Conservation (phyloP, 1,139 yeast species). For the Scheffersomyces illinoinensis region DNA sequence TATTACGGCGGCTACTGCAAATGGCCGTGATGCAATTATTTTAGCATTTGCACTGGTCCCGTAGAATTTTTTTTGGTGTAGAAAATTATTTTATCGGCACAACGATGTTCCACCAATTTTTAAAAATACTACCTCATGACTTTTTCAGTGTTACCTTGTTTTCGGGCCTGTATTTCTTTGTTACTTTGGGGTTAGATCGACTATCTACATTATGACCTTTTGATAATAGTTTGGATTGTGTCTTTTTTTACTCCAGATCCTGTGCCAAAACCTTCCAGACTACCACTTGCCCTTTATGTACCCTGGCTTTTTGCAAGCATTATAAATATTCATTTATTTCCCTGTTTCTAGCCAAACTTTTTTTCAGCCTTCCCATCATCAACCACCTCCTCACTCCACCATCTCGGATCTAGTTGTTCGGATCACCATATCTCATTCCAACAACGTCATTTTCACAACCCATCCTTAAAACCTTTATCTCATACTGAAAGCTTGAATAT, state of each 20-base stretch:
- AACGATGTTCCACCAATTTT: background rate
- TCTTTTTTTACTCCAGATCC: background rate
- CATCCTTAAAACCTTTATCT: background rate
- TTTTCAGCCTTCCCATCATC: background rate
- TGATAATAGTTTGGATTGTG: background rate
- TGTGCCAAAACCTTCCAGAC: background rate
- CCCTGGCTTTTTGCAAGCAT: background rate
- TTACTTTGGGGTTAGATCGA: background rate
- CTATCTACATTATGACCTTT: background rate
- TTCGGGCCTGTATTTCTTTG: background rate
- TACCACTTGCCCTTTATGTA: background rate
- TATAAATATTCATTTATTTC: background rate
- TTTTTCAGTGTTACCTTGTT: background rate
- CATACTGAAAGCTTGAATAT: background rate
- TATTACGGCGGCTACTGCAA: background rate
- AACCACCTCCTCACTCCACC: background rate
- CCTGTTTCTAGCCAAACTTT: background rate
- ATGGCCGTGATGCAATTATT: background rate
- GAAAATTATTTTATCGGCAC: background rate
- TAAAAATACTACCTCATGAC: background rate
- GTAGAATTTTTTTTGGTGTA: background rate
- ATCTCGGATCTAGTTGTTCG: background rate
- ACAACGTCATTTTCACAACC: background rate
- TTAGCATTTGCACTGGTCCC: background rate
- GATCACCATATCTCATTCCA: background rate